Conservation (phyloP, 352 stramenopile genomes). For the Halophytophthora polymorphica region DNA sequence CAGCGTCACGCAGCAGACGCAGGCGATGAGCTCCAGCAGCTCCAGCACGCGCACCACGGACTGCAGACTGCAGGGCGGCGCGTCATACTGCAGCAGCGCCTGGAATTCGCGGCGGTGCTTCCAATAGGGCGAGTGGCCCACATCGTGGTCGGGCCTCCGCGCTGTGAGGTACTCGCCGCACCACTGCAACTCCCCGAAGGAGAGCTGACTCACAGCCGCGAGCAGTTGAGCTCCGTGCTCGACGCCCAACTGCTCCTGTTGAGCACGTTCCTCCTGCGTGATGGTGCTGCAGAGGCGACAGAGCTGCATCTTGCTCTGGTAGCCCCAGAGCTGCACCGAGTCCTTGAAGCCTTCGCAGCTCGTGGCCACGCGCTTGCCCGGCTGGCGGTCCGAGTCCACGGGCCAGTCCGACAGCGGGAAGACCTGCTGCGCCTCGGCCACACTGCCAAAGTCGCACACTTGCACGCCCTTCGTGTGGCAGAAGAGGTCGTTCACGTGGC, state of each 20-base stretch:
- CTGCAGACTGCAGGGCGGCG: slow-evolving; percentile 21
- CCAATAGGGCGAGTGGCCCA: slow-evolving; percentile 36
- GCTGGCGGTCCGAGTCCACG: slow-evolving; percentile 31
- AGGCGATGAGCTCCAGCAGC: slow-evolving; percentile 24
- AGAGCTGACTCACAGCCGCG: slow-evolving; percentile 33
- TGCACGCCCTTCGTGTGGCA: slow-evolving; percentile 44
- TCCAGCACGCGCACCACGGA: slow-evolving; percentile 19
- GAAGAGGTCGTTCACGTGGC: slow-evolving; percentile 43
- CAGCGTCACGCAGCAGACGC: slow-evolving; percentile 15
- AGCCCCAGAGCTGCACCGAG: slow-evolving; percentile 40
- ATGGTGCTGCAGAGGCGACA: slow-evolving; percentile 38
- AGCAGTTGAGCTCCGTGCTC: slow-evolving; percentile 22
- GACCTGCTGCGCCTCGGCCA: slow-evolving; percentile 36
- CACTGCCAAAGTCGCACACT: slow-evolving; percentile 31
- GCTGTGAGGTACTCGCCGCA: slow-evolving; percentile 37
- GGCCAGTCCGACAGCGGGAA: slow-evolving; percentile 41
- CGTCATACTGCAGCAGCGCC: slow-evolving; percentile 15
- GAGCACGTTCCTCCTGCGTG: slow-evolving; percentile 21
- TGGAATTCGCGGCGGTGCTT: slow-evolving; percentile 32
- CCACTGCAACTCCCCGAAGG: slow-evolving; percentile 45
- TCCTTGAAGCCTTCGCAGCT: slow-evolving; percentile 40
- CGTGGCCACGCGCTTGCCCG: slow-evolving; percentile 24
- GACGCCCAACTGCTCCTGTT: slow-evolving; percentile 11
- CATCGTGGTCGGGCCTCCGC: slow-evolving; percentile 15
- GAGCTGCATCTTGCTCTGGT: slow-evolving; percentile 50